Evolutionary conservation across 176 grass and related monocot genomes (phyloP).

Genomic region (Oryza brachyantha): DNA sequence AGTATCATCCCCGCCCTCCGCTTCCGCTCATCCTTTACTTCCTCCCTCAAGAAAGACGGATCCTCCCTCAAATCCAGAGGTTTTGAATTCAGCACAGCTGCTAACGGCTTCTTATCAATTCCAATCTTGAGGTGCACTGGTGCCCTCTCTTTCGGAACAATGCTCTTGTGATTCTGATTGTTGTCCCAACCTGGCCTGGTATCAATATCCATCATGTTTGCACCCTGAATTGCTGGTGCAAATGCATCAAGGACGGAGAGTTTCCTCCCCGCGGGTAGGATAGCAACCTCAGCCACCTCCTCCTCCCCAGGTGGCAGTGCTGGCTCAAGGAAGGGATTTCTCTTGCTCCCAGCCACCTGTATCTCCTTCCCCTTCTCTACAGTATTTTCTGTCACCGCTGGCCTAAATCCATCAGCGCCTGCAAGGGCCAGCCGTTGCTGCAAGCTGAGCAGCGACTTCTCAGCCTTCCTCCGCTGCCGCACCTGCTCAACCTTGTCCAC

Average conservation of each 20-base stretch:
- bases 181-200: constrained; percentile 32
- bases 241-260: constrained; percentile 68
- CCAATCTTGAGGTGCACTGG: constrained; percentile 63
- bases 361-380: constrained; percentile 54
- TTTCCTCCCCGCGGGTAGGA: constrained; percentile 42
- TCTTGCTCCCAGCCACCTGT: constrained; percentile 53
- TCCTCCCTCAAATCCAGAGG: constrained; percentile 54
- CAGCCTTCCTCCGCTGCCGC: constrained; percentile 66
- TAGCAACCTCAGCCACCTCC: constrained; percentile 47
- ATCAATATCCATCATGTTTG: constrained; percentile 44
- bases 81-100: constrained; percentile 20
- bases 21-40: constrained; percentile 74
- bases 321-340: constrained; percentile 58
- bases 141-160: constrained; percentile 59
- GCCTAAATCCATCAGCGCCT: constrained; percentile 33
- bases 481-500: constrained; percentile 56
- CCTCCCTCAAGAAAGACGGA: constrained; percentile 58
- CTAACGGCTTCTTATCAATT: constrained; percentile 41
- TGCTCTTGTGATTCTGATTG: constrained; percentile 36
- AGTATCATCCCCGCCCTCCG: constrained; percentile 75
- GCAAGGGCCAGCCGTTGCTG: constrained; percentile 57
- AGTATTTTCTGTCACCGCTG: not conserved
- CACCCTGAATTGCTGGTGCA: constrained; percentile 60
- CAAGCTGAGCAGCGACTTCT: constrained; percentile 77
- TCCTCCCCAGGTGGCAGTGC: constrained; percentile 56